Percentiles rank a stretch among this genome's conserved stretches.
These are phyloP conservation scores for Fusarium bulbicola DNA, from an alignment of 2,329 filamentous ascomycete genomes.

Conservation along the genomic window DNA sequence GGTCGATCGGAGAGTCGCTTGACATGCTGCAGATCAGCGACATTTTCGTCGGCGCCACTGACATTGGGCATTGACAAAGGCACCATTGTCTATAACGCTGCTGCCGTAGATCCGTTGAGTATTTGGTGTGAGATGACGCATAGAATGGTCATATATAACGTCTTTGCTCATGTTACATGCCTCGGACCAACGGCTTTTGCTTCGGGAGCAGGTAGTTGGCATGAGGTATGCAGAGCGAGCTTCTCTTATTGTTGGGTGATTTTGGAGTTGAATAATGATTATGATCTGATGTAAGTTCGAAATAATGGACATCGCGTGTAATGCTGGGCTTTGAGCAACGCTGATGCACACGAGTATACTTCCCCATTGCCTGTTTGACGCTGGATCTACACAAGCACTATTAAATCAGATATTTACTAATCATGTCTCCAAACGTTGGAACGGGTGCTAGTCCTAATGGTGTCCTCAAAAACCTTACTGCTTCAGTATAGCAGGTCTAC, in stretches of 20 bases:
- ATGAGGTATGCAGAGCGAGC: neutral
- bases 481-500: neutral
- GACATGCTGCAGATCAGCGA: neutral
- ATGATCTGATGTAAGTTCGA: accelerated
- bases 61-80: neutral
- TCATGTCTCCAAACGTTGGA: neutral
- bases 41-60: neutral
- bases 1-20: neutral
- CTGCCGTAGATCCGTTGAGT: neutral
- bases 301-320: accelerated
- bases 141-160: neutral
- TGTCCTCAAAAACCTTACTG: accelerated
- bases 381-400: neutral
- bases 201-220: neutral
- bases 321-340: accelerated
- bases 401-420: neutral
- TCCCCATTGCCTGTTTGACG: accelerated
- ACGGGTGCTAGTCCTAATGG: neutral
- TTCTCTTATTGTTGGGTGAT: neutral
- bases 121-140: neutral
- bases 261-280: neutral
- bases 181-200: neutral
- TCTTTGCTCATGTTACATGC: neutral
- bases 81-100: neutral
- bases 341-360: accelerated